phyloP scores from a whole-genome alignment of 306 rosid species.

The Castanopsis chinensis region DNA sequence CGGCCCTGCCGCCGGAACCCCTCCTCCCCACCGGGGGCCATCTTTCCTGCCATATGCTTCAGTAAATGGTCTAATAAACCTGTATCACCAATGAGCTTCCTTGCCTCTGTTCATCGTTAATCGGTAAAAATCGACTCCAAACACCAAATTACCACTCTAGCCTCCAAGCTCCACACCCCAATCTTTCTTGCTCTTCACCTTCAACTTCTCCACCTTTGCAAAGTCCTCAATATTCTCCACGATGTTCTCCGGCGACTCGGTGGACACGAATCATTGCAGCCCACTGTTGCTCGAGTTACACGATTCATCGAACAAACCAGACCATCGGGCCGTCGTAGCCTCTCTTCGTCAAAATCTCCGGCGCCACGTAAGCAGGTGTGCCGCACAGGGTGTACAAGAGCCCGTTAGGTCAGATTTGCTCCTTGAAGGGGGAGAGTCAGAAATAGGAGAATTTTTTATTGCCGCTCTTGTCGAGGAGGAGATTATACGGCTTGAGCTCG shows the following conservation, averaged over 20 bases:
- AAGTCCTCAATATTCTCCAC: slow-evolving; percentile 35
- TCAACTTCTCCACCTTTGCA: slow-evolving; percentile 38
- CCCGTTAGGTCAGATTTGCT: slow-evolving; percentile 57
- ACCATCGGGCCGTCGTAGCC: slow-evolving; percentile 70
- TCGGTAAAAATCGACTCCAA: slow-evolving; percentile 43
- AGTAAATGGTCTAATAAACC: no score
- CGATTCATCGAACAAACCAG: slow-evolving; percentile 39
- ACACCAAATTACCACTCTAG: slow-evolving; percentile 21
- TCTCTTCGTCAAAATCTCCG: slow-evolving; percentile 61
- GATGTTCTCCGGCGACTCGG: slow-evolving; percentile 36
- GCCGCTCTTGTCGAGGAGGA: slow-evolving; percentile 50
- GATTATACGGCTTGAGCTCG: slow-evolving; percentile 68
- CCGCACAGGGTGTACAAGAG: slow-evolving; percentile 71
- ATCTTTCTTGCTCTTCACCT: slow-evolving; percentile 42
- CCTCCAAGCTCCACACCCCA: slow-evolving; percentile 53
- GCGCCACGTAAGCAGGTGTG: slow-evolving; percentile 85
- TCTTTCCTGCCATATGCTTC: no score
- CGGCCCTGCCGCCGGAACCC: no score
- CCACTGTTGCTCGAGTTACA: slow-evolving; percentile 10
- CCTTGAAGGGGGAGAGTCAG: slow-evolving; percentile 57
- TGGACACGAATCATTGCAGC: slow-evolving; percentile 32
- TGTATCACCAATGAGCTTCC: no score
- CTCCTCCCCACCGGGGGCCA: no score
- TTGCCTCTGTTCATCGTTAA: no score
- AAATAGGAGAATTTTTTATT: slow-evolving; percentile 63